Base-by-base conservation (phyloP, 2,329 filamentous ascomycete genomes). In the Aspergillus sergii region DNA sequence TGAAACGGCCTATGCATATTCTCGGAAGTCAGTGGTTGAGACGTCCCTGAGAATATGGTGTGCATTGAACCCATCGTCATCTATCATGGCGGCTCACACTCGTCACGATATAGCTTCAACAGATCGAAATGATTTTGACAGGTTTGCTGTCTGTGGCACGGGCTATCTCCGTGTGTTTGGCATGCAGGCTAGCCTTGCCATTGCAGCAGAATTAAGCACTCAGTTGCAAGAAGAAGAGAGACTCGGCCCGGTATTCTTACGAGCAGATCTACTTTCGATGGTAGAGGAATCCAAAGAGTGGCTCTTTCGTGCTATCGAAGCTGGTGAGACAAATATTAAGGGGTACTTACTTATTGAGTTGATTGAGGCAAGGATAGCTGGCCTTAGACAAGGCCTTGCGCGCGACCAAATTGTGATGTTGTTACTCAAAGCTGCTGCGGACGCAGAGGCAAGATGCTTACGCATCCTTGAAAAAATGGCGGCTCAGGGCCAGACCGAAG, bases 301-400 rank as follows among this genome's bases (percentile, higher is more conserved):
- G 81, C 68, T 69, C 1, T 68, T 83, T 51, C 65, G 68, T 7
- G 76, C 73, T 10, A 75, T 87, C n/a, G 66, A 78, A 53, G 77
- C 76, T 0, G 85, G 84, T 1, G 84, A 87, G 71, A 86, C 84
- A 0, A 88, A 87, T 60, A 73, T 83, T 23, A 88, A 87, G 65
- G 82, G 83, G 0, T 82, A 82, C 46, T 56, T 88, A 21, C 76
- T 86, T 14, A 64, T 75, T 1, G 70, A 69, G 10, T 67, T 81
- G 14, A 67, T 84, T 0, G 67, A 67, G 6, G 76, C 79, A 0
- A 79, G 85, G 50, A 74, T 86, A 0, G 74, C 82, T 4, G 80
- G 75, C 0, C 70, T 84, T 1, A 71, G 77, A 62, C 70, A 68
- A 3, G 80, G 82, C 0, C 12, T 79, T 0, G 63, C 63, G 0